Percentiles rank a stretch among this genome's conserved stretches.
These are phyloP conservation scores for Saksenaea oblongispora DNA, from an alignment of 371 early-diverging fungal species.

Conservation along the genomic window DNA sequence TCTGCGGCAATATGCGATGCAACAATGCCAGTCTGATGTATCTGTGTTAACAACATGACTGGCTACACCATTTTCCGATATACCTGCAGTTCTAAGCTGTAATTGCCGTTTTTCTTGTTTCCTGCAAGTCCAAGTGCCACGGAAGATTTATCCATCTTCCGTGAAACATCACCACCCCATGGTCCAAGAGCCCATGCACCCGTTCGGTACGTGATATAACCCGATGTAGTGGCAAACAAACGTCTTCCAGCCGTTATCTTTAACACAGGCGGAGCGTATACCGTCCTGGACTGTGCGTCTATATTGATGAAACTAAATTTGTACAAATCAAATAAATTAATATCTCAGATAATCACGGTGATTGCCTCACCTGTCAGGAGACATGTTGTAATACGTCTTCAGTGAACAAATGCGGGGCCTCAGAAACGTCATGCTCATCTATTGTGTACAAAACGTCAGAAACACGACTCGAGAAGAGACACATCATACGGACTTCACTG, in stretches of 20 bases:
- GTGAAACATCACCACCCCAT: conserved; percentile 58
- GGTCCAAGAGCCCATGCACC: conserved; percentile 72
- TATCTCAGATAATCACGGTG: background rate
- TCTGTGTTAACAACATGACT: background rate
- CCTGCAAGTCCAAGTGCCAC: conserved; percentile 64
- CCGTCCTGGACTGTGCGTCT: conserved; percentile 49
- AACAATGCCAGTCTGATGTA: conserved; percentile 47
- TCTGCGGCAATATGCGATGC: conserved; percentile 52
- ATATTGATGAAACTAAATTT: conserved; percentile 64
- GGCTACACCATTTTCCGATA: background rate
- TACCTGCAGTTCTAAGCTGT: conserved; percentile 63
- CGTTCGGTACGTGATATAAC: conserved; percentile 77
- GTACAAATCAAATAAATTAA: background rate
- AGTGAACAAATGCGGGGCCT: conserved; percentile 58
- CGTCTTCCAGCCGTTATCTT: conserved; percentile 68
- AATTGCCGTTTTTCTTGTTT: conserved; percentile 47
- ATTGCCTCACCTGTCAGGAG: conserved; percentile 56
- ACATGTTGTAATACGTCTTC: conserved; percentile 72
- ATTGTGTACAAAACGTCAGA: background rate
- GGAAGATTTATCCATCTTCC: conserved; percentile 59
- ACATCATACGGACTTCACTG: conserved; percentile 55
- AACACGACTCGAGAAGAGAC: background rate
- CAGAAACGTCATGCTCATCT: conserved; percentile 62
- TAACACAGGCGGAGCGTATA: conserved; percentile 66
- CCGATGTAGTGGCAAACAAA: conserved; percentile 62